Evolutionary conservation across 441 rosid genomes (phyloP), one percentile per base, ranked within the genome.

Genomic region (Brassica hybrid): DNA sequence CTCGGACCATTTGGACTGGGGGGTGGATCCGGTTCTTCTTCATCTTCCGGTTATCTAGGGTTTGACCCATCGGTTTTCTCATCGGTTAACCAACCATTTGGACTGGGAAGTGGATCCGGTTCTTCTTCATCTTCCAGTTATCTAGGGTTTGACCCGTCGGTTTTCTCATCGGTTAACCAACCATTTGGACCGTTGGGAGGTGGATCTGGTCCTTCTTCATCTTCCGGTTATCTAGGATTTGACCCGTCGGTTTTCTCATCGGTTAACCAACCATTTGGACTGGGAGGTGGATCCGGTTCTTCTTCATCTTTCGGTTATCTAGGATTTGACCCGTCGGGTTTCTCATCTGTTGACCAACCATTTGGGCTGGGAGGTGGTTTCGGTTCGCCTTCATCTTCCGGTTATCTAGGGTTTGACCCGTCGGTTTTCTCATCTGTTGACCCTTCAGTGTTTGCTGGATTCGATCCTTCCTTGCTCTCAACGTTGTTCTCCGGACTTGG

Each of bases 391-490:
- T 59, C 17, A 14, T 67, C 36, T 48, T 52, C 48, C 6, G 79
- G 64, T 69, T 36, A 14, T 16, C 14, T 56, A 52, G 65, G 65
- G 19, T 61, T 30, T 52, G 59, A 76, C 41, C 63, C 65, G 19
- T 76, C 59, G 34, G 58, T 52, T 54, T 76, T 69, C 3, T 0
- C 60, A 50, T 69, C 74, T 19, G 71, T 76, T 56, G 65, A 69
- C 43, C 71, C 71, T 1, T 70, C 65, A n/a, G 65, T 70, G 65
- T 63, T 76, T 69, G 58, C 64, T 76, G 80, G 75, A 54, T 63
- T 76, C 41, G 80, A 76, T 5, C 79, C 70, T 52, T 69, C 79
- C n/a, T 52, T 52, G 79, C 69, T 76, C 25, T 69, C 27, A 34
- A 14, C 74, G 32, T 62, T 69, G 16, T 76, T 76, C 65, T 76